Conservation (phyloP, 257 asterid genomes). For the Salvia hispanica region DNA sequence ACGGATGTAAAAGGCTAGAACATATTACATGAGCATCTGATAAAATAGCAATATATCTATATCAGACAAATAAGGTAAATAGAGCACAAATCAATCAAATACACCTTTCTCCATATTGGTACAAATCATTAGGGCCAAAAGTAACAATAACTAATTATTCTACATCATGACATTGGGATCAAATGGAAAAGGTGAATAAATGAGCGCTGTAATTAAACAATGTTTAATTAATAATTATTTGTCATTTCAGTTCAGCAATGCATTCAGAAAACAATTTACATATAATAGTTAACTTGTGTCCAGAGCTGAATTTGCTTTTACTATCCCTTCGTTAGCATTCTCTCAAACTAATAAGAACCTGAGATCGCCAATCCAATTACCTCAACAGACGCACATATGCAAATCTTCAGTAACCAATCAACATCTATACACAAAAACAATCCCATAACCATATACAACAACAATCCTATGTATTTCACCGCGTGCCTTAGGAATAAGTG, state of each 20-base stretch:
- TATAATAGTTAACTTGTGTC: neutral
- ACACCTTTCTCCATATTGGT: neutral
- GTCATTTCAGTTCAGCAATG: slow-evolving; percentile 1
- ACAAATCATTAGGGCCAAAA: slow-evolving; percentile 12
- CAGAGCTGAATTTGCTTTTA: slow-evolving; percentile 1
- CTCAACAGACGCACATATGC: neutral
- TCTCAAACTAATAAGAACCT: slow-evolving; percentile 19
- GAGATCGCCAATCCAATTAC: neutral
- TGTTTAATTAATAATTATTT: neutral
- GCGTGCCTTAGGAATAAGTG: neutral
- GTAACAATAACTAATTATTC: neutral
- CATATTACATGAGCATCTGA: neutral
- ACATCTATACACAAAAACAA: neutral
- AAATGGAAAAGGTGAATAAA: neutral
- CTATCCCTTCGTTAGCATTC: slow-evolving; percentile 4
- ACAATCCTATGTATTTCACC: neutral
- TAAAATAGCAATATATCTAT: neutral
- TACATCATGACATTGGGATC: neutral
- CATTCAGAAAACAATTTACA: neutral
- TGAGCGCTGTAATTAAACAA: neutral
- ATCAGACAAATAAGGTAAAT: neutral
- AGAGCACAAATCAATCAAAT: neutral
- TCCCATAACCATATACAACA: neutral
- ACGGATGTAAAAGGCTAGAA: neutral
- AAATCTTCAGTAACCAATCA: slow-evolving; percentile 9